phyloP scores from a whole-genome alignment of 1,284 basidiomycete genomes.

The Cerrena zonata region DNA sequence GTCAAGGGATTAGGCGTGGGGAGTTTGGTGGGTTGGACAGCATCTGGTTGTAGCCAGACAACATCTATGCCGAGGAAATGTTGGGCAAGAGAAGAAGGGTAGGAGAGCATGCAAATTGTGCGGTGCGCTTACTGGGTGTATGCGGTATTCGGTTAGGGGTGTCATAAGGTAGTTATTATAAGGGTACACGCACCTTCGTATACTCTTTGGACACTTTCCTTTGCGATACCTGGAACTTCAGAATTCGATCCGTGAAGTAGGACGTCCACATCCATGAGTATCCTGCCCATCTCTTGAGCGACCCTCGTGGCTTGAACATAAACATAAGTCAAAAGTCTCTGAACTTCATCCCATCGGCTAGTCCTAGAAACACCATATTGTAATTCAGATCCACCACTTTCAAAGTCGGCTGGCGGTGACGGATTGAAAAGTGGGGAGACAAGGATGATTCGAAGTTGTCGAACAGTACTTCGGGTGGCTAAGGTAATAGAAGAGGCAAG shows the following conservation, averaged over 20 bases:
- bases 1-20: neutral
- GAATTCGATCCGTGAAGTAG: conserved; percentile 49
- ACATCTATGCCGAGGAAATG: no score
- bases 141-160: no score
- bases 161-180: no score
- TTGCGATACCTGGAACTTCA: conserved; percentile 33
- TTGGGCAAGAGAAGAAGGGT: no score
- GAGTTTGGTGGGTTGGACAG: conserved; percentile 1
- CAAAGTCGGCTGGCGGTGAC: neutral
- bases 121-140: no score
- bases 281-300: conserved; percentile 58
- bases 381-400: neutral
- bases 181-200: conserved; percentile 23
- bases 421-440: conserved; percentile 50
- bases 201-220: conserved; percentile 20
- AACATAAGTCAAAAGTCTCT: conserved; percentile 63
- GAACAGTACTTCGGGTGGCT: conserved; percentile 41
- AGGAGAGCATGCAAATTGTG: no score
- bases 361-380: conserved; percentile 40
- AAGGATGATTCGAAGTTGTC: conserved; percentile 56
- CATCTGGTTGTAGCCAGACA: conserved; percentile 4
- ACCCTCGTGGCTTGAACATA: conserved; percentile 70
- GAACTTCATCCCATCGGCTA: conserved; percentile 52
- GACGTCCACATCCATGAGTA: conserved; percentile 68
- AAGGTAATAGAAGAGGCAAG: conserved; percentile 47